Evolutionary conservation across 1,284 basidiomycete genomes (phyloP).

Genomic region (Trichosporon sp.): DNA sequence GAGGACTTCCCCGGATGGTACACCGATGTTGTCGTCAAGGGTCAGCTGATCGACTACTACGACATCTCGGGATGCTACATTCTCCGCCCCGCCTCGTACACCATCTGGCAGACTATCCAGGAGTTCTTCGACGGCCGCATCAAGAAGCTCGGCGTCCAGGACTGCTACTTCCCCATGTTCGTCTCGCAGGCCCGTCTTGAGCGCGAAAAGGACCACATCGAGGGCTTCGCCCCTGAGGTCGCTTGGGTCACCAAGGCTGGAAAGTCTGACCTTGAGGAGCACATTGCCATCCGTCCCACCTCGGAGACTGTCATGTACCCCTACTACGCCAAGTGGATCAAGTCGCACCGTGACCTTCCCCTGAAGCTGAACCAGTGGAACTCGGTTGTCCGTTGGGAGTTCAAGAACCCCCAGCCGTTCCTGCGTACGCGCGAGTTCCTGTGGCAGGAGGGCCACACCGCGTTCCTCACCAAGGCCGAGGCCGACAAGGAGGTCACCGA

Average conservation of each 20-base stretch:
- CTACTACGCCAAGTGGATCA: conserved; percentile 98
- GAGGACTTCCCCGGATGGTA: conserved; percentile 94
- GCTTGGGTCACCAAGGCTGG: conserved; percentile 98
- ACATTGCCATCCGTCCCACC: conserved; percentile 95
- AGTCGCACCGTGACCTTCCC: conserved; percentile 94
- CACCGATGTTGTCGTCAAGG: conserved; percentile 92
- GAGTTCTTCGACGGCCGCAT: conserved; percentile 90
- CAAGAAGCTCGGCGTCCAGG: conserved; percentile 93
- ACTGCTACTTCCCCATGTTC: conserved; percentile 99
- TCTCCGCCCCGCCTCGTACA: conserved; percentile 95
- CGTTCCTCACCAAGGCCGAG: conserved; percentile 82
- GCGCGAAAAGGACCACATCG: conserved; percentile 97
- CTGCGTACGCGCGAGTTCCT: conserved; percentile 98
- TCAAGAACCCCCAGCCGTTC: conserved; percentile 99
- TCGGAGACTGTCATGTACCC: conserved; percentile 99
- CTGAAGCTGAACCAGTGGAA: conserved; percentile 99
- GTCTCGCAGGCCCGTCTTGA: conserved; percentile 91
- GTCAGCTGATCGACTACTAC: conserved; percentile 99
- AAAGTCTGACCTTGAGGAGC: conserved; percentile 90
- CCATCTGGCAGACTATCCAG: conserved; percentile 96
- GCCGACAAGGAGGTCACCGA: conserved; percentile 89
- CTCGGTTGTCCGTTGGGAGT: conserved; percentile 98
- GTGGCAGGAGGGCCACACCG: conserved; percentile 99
- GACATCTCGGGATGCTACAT: conserved; percentile 99
- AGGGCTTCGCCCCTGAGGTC: conserved; percentile 99